Base-by-base conservation (phyloP, 495 filamentous ascomycete species). In the Penicillium paradoxum region DNA sequence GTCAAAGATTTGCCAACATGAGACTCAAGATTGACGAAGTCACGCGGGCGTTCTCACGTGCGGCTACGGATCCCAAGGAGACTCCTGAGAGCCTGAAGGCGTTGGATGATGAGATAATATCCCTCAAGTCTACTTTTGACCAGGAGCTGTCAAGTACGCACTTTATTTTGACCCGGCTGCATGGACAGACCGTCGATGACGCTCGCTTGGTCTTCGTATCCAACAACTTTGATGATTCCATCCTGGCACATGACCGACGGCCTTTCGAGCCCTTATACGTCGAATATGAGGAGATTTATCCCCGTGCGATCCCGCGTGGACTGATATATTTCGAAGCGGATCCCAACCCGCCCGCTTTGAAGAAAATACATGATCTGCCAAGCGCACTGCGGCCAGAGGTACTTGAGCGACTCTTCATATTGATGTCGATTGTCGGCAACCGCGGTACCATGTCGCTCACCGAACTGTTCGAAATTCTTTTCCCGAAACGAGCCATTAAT, bases 191-290 rank as follows among this genome's bases (percentile, higher is more conserved):
- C 0, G 38, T 72, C 4, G 60, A 73, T 18, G 62, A 70, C 41
- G 40, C 24, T n/a, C 65, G 67, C 19, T 54, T 53, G 14, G 25
- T 49, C 27, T 38, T 54, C 11, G 27, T 29, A 18, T 50, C 54
- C 1, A 57, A 58, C 22, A 65, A 59, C 33, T 51, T 68, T 19
- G 65, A 69, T 48, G 73, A 80, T 4, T 76, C 77, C 0, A 33
- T 77, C 5, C 68, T 90, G 2, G 51, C 69, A 44, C 89, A 82
- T 82, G 86, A 90, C 60, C 79, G 77, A 4, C 83, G 87, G 22
- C 69, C 66, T 7, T 82, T 76, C 39, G 81, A 87, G 18, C 78
- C 82, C 4, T 60, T 88, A 38, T 51, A 61, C 7, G 73, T 79
- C 19, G 43, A 74, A 10, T 25, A 61, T 0, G 63, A 79, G 4